Base-by-base conservation (phyloP, 2,329 filamentous ascomycete genomes). In the Rugonectria rugulosa region DNA sequence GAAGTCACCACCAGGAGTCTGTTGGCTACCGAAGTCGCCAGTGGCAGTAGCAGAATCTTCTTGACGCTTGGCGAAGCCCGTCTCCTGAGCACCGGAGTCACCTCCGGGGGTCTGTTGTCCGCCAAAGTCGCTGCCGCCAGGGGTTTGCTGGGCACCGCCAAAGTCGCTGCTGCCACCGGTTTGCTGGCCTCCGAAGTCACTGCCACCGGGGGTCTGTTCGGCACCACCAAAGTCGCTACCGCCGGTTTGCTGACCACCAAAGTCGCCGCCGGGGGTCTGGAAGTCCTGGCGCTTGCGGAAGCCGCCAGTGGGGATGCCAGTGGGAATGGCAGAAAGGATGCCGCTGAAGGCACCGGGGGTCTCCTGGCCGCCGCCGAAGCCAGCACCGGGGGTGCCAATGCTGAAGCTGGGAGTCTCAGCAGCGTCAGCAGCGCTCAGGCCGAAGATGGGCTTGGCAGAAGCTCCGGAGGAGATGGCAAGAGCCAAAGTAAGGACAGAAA, bases 401-500 rank as follows among this genome's bases (percentile, higher is more conserved):
- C 48, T 41, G 10, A 14, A 42, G 24, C 29, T 36, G 14, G 40
- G 41, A 12, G 34, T 45, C 9, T 44, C 20, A 21, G 32, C 24
- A 46, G 42, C 34, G n/a, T 32, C 21, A 36, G 20, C 24, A 23
- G 26, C 42, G 52, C 46, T 47, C 46, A 48, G 55, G 41, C 47
- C 59, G 56, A 51, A 64, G 60, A 34, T 53, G 60, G 27, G 57
- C 64, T 43, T 65, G 44, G 23, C 53, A 19, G 40, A 20, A 8
- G 59, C 67, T 24, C 53, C 56, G 17, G 57, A 61, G 11, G 59
- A 63, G 31, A 69, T 47, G 61, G 66, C 69, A 52, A 71, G 51
- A 27, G 66, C 59, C 54, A 69, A 50, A 7, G 63, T 63, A 53
- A 71, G 29, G 34, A 63, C 44, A 44, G 66, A 66, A 20, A 69